Evolutionary conservation across 208 protist genomes (phyloP), one percentile per base, ranked within the genome.

Genomic region (Angomonas desouzai): DNA sequence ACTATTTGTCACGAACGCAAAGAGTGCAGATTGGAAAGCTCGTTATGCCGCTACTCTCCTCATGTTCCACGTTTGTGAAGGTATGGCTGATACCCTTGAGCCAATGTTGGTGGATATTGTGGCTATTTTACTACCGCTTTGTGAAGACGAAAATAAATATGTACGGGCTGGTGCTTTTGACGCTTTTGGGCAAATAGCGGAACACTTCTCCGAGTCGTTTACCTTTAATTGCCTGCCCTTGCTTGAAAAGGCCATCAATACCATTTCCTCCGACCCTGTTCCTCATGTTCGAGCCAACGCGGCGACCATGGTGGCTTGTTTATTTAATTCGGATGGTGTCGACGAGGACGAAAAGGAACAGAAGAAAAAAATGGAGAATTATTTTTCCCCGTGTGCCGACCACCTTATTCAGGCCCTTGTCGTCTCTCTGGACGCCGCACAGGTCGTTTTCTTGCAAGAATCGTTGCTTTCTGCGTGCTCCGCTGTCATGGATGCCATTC

Each of bases 1-100:
- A 20, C 74, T 92, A 28, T 93, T 96, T 65, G 22, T 63, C 4
- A 66, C 87, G 61, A 85, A 92, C 74, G 91, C 93, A 55, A 69
- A 72, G 25, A 72, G 74, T 48, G 20, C 68, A 11, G 75, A 89
- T 43, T 96, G 90, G 90, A 73, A 89, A 74, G 59, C 66, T 33
- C 81, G 87, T 36, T 86, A 88, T 36, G 87, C 84, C 10, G 90
- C 90, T 25, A 34, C 93, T 48, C 64, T 87, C 43, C 68, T 91
- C 29, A 85, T 96, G 63, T 81, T 71, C 45, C 87, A 92, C 68
- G 70, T 79, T 22, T 63, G 70, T 20, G 85, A 93, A 51, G 90
- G 90, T 22, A 89, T 92, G 76, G 49, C 48, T 23, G 34, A 72
- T 2, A 74, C 86, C 29, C 85, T 93, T 51, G 40, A 76, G 53